Evolutionary conservation across 2,329 filamentous ascomycete species (phyloP), one percentile per base, ranked within the genome.

Genomic region (Aspergillus latus): DNA sequence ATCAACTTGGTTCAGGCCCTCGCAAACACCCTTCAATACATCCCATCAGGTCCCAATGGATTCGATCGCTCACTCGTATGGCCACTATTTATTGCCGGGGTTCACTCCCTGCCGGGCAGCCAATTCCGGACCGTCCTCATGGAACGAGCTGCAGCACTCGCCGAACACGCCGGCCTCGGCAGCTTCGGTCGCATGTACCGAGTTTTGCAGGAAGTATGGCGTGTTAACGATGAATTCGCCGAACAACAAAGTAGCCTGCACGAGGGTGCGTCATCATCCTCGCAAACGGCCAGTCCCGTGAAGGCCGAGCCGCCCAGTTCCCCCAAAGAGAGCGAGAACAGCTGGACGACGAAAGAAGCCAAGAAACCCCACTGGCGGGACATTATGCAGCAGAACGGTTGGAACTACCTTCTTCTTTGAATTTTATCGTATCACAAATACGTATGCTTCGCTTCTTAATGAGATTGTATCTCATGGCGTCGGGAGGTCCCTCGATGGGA

Each of bases 51-150:
- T 0, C 82, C 85, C 4, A 80, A 84, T 37, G 93, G 93, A 53
- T 97, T 91, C 69, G 94, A 99, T 76, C 89, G 91, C 67, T 92
- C 88, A 57, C 84, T 97, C 26, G 88, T 92, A 60, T 97, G 94
- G 94, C 92, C 96, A 16, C 88, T 96, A 65, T 86, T 97, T 45
- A 86, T 97, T 54, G 88, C 89, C 44, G 94, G 92, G 55, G 88
- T 88, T 5, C 87, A 90, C 66, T 92, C 90, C 58, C 82, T 86
- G 1, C 82, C 88, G 1, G 81, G 80, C 56, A 93, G 90, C 45
- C 73, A 81, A 26, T 96, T 97, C 83, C 88, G 93, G 62, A 73
- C 75, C 37, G 86, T 94, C 71, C 89, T 97, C 60, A 81, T 86
- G 54, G 88, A 92, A 61, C 88, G 94, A 58, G 81, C 89, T 58